Evolutionary conservation across 192 early-diverging fungal species (phyloP).

Genomic region (Podila epicladia): DNA sequence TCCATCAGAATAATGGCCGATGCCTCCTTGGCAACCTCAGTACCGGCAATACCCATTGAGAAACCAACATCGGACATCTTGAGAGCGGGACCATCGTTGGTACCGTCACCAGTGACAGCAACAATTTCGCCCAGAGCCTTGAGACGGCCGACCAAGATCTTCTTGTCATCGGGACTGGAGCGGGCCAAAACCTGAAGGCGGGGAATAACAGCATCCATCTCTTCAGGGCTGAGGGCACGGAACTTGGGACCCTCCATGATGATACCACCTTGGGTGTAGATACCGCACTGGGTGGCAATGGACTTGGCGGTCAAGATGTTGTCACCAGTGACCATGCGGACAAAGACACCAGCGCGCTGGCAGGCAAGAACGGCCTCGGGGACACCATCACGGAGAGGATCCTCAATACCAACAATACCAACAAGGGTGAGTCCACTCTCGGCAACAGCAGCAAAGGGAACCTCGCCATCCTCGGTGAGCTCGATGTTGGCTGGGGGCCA

Average conservation of each 20-base stretch:
- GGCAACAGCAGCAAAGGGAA: constrained; percentile 60
- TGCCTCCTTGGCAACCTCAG: constrained; percentile 98
- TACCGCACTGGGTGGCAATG: constrained; percentile 94
- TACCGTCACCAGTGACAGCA: constrained; percentile 98
- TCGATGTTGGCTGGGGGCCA: constrained; percentile 55
- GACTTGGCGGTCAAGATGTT: constrained; percentile 90
- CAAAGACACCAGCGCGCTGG: constrained; percentile 90
- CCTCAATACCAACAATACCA: constrained; percentile 95
- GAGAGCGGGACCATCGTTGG: constrained; percentile 96
- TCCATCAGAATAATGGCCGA: constrained; percentile 96
- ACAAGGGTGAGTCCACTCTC: constrained; percentile 73
- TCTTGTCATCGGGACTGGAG: constrained; percentile 93
- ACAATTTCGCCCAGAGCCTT: constrained; percentile 93
- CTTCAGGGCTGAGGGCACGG: constrained; percentile 76
- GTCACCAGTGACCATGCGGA: constrained; percentile 99
- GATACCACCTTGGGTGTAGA: constrained; percentile 86
- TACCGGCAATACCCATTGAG: constrained; percentile 98
- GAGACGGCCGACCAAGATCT: constrained; percentile 90
- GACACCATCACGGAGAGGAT: constrained; percentile 95
- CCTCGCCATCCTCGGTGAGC: constrained; percentile 62
- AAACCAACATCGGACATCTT: constrained; percentile 96
- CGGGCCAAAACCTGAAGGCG: constrained; percentile 94
- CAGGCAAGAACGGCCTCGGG: constrained; percentile 88
- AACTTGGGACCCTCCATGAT: constrained; percentile 96
- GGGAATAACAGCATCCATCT: constrained; percentile 93